Conservation (phyloP, 257 asterid species). For the Solanum pennellii region DNA sequence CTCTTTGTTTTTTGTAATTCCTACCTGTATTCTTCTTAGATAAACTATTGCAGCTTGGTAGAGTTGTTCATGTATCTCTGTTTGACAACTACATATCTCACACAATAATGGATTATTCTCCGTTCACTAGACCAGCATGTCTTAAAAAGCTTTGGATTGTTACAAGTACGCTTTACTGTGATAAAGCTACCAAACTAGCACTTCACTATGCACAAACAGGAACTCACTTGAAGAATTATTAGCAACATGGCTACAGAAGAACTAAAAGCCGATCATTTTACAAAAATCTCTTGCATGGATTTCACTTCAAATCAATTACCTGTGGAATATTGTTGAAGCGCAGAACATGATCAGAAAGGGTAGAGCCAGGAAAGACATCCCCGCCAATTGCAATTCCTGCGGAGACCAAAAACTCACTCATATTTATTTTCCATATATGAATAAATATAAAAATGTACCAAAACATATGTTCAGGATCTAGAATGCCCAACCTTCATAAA, state of each 20-base stretch:
- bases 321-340: constrained; percentile 97
- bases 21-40: not conserved
- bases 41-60: not conserved
- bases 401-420: not conserved
- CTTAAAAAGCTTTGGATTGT: not conserved
- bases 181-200: not conserved
- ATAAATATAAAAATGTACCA: not conserved
- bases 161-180: not conserved
- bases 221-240: not conserved
- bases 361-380: constrained; percentile 98
- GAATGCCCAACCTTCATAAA: constrained; percentile 72
- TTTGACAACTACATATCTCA: not conserved
- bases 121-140: not conserved
- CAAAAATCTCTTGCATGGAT: not conserved
- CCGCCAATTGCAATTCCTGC: constrained; percentile 98
- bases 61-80: not conserved
- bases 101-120: not conserved
- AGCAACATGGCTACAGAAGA: not conserved
- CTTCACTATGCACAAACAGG: not conserved
- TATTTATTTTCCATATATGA: not conserved
- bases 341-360: constrained; percentile 97
- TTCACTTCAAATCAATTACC: constrained; percentile 24
- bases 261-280: not conserved
- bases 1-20: not conserved
- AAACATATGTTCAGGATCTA: not conserved